Conservation (phyloP, 2,329 filamentous ascomycete genomes). For the Fusarium scirpi region DNA sequence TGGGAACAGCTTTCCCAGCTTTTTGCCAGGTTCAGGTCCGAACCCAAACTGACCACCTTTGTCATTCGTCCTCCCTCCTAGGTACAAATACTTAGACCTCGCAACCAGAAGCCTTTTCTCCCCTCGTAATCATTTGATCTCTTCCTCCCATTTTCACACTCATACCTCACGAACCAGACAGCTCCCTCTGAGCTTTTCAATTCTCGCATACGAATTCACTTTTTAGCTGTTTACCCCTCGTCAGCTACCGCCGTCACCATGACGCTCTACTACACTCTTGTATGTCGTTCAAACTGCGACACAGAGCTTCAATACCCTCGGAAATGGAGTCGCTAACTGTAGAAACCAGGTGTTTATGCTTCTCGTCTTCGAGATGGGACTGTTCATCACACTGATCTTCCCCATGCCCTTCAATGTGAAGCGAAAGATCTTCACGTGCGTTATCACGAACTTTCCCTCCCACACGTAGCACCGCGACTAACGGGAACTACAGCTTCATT, state of each 20-base stretch:
- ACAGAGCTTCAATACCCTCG: background rate
- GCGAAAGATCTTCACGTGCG: slow-evolving; percentile 83
- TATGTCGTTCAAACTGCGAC: slow-evolving; percentile 49
- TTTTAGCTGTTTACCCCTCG: slow-evolving; percentile 40
- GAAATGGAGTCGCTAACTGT: slow-evolving; percentile 34
- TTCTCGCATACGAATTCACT: slow-evolving; percentile 8
- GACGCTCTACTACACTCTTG: slow-evolving; percentile 70
- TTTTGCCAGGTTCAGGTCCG: slow-evolving; percentile 37
- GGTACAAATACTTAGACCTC: slow-evolving; percentile 35
- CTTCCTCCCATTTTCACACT: background rate
- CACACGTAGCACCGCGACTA: slow-evolving; percentile 2
- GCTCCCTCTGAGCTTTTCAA: slow-evolving; percentile 23
- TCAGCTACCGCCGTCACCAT: slow-evolving; percentile 55
- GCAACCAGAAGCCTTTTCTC: slow-evolving; percentile 8
- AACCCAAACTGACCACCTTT: slow-evolving; percentile 50
- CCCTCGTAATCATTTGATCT: background rate
- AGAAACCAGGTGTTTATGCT: slow-evolving; percentile 80
- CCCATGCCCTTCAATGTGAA: slow-evolving; percentile 89
- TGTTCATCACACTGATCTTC: slow-evolving; percentile 84
- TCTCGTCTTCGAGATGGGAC: slow-evolving; percentile 83
- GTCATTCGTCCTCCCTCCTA: slow-evolving; percentile 29
- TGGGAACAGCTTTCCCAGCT: slow-evolving; percentile 38
- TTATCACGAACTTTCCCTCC: slow-evolving; percentile 22
- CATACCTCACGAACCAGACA: slow-evolving; percentile 1
- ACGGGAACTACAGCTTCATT: slow-evolving; percentile 75